Percentiles rank a stretch among this genome's conserved stretches.
phyloP scores from a whole-genome alignment of 2,329 filamentous ascomycete species.

The Colletotrichum siamense region DNA sequence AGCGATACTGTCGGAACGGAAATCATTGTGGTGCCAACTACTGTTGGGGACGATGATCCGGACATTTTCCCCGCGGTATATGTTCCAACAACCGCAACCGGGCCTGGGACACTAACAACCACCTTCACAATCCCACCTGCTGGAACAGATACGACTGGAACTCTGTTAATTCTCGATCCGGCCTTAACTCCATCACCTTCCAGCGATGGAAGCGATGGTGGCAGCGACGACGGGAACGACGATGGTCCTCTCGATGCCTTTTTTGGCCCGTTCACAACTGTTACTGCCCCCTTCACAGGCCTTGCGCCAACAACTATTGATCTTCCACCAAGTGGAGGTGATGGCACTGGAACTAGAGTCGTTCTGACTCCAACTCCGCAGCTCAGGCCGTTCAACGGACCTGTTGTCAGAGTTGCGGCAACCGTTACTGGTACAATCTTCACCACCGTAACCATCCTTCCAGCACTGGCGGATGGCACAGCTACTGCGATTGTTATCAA shows the following conservation, averaged over 20 bases:
- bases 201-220: neutral
- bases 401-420: neutral
- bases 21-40: neutral
- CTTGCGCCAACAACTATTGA: neutral
- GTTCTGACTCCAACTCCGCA: neutral
- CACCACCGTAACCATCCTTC: neutral
- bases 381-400: neutral
- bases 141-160: neutral
- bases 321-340: neutral
- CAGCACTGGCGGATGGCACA: neutral
- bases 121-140: neutral
- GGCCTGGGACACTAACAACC: neutral
- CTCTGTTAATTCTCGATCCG: neutral
- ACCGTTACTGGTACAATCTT: neutral
- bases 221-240: neutral
- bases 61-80: neutral
- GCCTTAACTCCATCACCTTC: neutral
- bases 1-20: neutral
- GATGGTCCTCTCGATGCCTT: neutral
- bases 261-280: neutral
- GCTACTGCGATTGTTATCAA: neutral
- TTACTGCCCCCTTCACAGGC: neutral
- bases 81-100: neutral
- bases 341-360: neutral
- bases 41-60: neutral